Evolutionary conservation across 2,329 filamentous ascomycete genomes (phyloP).

Genomic region (Phialocephala subalpina): DNA sequence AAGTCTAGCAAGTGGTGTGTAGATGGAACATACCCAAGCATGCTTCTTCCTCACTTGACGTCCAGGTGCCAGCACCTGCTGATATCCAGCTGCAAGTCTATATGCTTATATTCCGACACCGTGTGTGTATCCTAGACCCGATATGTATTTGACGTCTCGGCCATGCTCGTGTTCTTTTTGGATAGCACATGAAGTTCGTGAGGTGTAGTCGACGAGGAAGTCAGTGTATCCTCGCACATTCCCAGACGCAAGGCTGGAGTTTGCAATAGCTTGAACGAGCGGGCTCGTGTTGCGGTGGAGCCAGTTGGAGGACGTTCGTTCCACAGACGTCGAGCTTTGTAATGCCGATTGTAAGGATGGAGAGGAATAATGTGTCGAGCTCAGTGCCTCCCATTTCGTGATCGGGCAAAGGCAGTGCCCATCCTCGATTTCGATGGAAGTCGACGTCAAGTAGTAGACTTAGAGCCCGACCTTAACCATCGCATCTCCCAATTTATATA

Average conservation of each 20-base stretch:
- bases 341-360: neutral
- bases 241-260: no score
- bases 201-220: neutral
- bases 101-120: neutral
- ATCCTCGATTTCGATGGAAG: neutral
- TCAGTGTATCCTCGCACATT: neutral
- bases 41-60: neutral
- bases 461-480: slow-evolving; percentile 25
- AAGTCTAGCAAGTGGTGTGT: neutral
- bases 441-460: neutral
- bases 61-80: neutral
- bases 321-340: neutral
- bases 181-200: neutral
- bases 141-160: no score
- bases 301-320: neutral
- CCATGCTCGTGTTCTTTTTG: no score
- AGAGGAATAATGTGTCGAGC: neutral
- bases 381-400: neutral
- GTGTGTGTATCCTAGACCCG: no score
- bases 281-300: neutral
- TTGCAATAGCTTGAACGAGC: neutral
- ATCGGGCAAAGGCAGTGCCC: neutral
- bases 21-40: no score
- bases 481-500: slow-evolving; percentile 30
- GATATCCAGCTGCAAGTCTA: neutral